These are phyloP conservation scores for Leccinellum rugosiceps DNA, from an alignment of 768 basidiomycete species.

Conservation along the genomic window DNA sequence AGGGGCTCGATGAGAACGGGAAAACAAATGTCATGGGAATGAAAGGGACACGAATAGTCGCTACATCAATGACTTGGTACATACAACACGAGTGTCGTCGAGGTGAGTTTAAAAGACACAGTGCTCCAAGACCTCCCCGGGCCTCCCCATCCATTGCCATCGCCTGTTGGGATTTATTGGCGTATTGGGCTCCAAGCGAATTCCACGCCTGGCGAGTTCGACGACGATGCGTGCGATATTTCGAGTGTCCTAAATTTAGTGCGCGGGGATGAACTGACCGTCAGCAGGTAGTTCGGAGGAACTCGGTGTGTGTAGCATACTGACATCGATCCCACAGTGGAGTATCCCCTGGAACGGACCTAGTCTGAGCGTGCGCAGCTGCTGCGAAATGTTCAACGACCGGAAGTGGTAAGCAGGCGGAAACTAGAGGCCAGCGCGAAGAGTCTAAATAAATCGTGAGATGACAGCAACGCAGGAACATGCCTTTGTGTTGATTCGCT, in stretches of 20 bases:
- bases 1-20: not conserved
- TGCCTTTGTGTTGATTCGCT: slow-evolving; percentile 16
- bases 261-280: slow-evolving; percentile 3
- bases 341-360: slow-evolving; percentile 76
- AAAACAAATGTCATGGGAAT: not conserved
- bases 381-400: slow-evolving; percentile 66
- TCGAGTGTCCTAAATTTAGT: slow-evolving; percentile 65
- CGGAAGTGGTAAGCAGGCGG: slow-evolving; percentile 17
- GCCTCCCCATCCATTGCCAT: slow-evolving; percentile 87
- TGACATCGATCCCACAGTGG: slow-evolving; percentile 89
- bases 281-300: slow-evolving; percentile 1
- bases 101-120: slow-evolving; percentile 20
- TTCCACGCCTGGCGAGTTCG: slow-evolving; percentile 70
- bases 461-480: not conserved
- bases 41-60: not conserved
- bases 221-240: slow-evolving; percentile 82
- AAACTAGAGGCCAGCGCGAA: slow-evolving; percentile 13
- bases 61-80: slow-evolving; percentile 5
- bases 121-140: slow-evolving; percentile 60
- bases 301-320: slow-evolving; percentile 32
- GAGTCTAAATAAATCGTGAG: not conserved
- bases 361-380: slow-evolving; percentile 70
- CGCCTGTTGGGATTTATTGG: slow-evolving; percentile 59
- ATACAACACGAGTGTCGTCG: slow-evolving; percentile 14
- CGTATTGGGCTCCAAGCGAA: slow-evolving; percentile 71